phyloP scores from a whole-genome alignment of 371 early-diverging fungal genomes.

The Funneliformis caledonium region DNA sequence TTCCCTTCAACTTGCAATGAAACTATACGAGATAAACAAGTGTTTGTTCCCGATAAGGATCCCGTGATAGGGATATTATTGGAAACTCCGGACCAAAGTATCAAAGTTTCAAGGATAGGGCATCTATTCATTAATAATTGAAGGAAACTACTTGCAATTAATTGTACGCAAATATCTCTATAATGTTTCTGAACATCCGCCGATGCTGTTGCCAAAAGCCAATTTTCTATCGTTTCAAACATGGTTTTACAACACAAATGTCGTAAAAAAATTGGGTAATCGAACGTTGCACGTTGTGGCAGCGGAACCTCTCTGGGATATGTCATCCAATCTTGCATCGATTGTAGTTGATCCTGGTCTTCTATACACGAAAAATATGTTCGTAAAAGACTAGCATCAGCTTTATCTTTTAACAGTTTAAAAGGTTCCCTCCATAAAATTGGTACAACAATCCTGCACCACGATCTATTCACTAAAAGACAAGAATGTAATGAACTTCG shows the following conservation, averaged over 20 bases:
- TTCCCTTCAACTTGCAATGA: background rate
- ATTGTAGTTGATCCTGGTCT: background rate
- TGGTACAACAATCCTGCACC: constrained; percentile 18
- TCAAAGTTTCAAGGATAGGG: background rate
- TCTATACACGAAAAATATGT: constrained; percentile 1
- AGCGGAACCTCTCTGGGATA: background rate
- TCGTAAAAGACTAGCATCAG: background rate
- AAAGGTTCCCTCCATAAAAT: constrained; percentile 9
- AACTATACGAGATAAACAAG: background rate
- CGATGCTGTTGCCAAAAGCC: constrained; percentile 1
- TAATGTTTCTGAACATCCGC: background rate
- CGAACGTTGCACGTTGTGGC: background rate
- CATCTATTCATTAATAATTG: background rate
- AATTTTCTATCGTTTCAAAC: background rate
- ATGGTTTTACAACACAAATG: background rate
- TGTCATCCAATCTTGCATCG: background rate
- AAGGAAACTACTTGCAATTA: background rate
- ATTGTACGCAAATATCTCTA: background rate
- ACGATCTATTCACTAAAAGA: background rate
- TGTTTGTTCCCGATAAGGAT: background rate
- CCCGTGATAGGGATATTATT: background rate
- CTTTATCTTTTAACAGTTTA: background rate
- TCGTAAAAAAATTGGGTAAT: constrained; percentile 2
- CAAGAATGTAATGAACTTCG: constrained; percentile 6
- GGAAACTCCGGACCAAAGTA: background rate